Conservation (phyloP, 1,284 basidiomycete genomes). For the Naganishia sp. region DNA sequence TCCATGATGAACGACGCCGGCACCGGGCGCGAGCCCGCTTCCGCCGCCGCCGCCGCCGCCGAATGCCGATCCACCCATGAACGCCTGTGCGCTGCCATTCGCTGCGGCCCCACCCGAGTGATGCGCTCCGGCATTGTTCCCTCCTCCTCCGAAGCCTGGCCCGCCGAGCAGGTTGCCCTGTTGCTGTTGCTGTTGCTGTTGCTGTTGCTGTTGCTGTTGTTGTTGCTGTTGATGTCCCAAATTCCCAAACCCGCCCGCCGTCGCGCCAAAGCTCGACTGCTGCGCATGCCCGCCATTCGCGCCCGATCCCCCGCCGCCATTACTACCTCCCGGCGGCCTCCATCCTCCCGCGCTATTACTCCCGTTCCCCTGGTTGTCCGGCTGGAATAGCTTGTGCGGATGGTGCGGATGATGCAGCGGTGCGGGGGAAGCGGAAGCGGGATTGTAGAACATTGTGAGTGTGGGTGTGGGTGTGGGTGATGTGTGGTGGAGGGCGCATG, state of each 20-base stretch:
- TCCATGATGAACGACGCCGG: not conserved
- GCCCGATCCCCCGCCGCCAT: not conserved
- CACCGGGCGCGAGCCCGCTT: not conserved
- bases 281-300: not conserved
- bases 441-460: constrained; percentile 29
- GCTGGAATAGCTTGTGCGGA: constrained; percentile 28
- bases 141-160: constrained; percentile 22
- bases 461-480: too few relatives aligned
- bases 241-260: constrained; percentile 1
- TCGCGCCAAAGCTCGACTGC: constrained; percentile 10
- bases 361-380: not conserved
- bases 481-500: not conserved
- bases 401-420: constrained; percentile 15
- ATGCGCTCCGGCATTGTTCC: not conserved
- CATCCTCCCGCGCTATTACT: not conserved
- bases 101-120: not conserved
- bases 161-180: constrained; percentile 1
- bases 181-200: too few relatives aligned
- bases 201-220: too few relatives aligned
- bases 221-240: not conserved
- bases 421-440: constrained; percentile 28
- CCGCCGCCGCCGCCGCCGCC: not conserved
- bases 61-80: constrained; percentile 14
- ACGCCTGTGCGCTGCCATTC: not conserved
- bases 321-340: not conserved